Evolutionary conservation across 2,329 filamentous ascomycete species (phyloP).

Genomic region (Penicillium concentricum): DNA sequence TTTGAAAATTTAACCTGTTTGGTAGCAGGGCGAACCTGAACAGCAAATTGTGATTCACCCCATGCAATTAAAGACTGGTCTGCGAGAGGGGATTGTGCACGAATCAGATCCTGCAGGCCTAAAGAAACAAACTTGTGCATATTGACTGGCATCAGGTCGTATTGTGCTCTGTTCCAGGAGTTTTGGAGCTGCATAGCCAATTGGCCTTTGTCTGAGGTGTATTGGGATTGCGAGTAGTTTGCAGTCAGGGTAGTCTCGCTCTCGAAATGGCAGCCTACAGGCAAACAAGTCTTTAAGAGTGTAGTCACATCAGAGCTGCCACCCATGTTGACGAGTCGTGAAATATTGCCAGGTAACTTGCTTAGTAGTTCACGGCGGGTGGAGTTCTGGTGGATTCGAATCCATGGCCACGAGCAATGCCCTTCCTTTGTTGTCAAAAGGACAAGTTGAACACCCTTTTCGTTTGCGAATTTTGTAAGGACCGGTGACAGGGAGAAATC

Average conservation of each 20-base stretch:
- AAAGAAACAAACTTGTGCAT: conserved; percentile 6
- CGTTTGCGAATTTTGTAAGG: conserved; percentile 10
- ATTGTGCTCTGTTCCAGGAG: conserved; percentile 5
- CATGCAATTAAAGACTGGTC: conserved; percentile 14
- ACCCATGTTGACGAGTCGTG: conserved; percentile 9
- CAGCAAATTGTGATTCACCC: conserved; percentile 9
- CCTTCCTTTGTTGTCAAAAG: conserved; percentile 17
- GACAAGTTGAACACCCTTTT: conserved; percentile 14
- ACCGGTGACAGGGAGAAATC: conserved; percentile 18
- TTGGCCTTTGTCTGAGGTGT: background rate
- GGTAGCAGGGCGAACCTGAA: conserved; percentile 19
- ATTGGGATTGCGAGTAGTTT: background rate
- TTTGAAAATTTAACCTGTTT: conserved; percentile 20
- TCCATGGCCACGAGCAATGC: conserved; percentile 13
- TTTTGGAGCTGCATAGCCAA: conserved; percentile 5
- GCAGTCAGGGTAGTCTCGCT: conserved; percentile 14
- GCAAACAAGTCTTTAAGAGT: conserved; percentile 6
- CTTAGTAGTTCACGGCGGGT: conserved; percentile 13
- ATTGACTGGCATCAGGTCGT: conserved; percentile 9
- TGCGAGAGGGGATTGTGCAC: background rate
- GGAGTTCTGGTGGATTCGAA: conserved; percentile 14
- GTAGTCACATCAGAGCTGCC: background rate
- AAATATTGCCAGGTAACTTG: conserved; percentile 10
- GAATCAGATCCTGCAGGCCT: conserved; percentile 10
- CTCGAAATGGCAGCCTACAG: conserved; percentile 8